Evolutionary conservation across 768 basidiomycete genomes (phyloP), one percentile per base, ranked within the genome.

Genomic region (Lentinula sp.): DNA sequence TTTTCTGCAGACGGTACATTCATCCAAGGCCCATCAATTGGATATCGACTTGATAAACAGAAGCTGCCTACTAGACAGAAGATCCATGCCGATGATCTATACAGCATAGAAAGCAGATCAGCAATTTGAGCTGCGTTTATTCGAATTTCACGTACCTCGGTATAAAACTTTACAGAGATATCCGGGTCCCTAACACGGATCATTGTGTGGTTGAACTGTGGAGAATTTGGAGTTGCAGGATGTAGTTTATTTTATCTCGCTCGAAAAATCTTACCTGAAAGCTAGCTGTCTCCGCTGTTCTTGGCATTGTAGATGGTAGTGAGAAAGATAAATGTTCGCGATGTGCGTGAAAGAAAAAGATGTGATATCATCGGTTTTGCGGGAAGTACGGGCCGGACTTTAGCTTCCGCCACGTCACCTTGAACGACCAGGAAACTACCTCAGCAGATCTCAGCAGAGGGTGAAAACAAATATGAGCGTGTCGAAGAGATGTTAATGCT

Each of bases 121-220:
- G 39, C 37, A 9, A 37, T 18, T 43, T 55, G 71, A 53, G 10
- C 28, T 51, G 49, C 40, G 57, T 43, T 45, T 8, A 43, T 18
- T 40, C 15, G 21, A 40, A 53, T n/a, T 5, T 21, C 46, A 66
- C 80, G 66, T 58, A 85, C 88, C 45, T 91, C 82, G 60, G 81
- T 79, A 75, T 96, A 96, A 74, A 94, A 98, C 21, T 80, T 76
- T 62, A 96, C 70, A 16, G 93, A 95, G 49, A 74, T 78, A 65
- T 93, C 85, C 7, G 93, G 88, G 70, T 96, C 93, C 77, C 88
- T 95, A 70, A 96, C 80, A 66, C 94, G 84, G 67, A 95, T 71
- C 93, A 93, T 93, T 18, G 89, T 91, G 72, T 94, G 91, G 70
- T 93, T 91, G 75, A 89, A 86, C 88, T 90, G 63, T 21, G 1